phyloP scores from a whole-genome alignment of 208 protist genomes.

The Naegleria gruberi region DNA sequence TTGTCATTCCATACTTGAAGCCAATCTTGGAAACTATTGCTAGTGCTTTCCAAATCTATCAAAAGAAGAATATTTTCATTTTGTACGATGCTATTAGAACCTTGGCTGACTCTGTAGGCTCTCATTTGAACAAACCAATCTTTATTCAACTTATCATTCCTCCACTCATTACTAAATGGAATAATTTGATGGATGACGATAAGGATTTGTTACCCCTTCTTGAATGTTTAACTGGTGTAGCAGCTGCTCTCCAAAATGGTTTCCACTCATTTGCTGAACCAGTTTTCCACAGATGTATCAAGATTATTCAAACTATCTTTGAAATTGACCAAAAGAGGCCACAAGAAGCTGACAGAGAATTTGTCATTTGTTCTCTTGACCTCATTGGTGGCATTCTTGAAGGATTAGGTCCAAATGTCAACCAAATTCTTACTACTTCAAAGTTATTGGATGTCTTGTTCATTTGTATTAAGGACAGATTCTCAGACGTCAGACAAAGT shows the following conservation, averaged over 20 bases:
- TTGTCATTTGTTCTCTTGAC: conserved; percentile 61
- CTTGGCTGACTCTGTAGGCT: conserved; percentile 30
- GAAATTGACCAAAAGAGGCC: background rate
- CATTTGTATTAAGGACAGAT: conserved; percentile 25
- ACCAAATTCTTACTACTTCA: conserved; percentile 32
- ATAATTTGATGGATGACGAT: conserved; percentile 33
- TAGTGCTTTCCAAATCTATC: conserved; percentile 35
- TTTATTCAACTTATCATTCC: background rate
- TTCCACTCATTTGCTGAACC: conserved; percentile 34
- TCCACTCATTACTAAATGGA: conserved; percentile 31
- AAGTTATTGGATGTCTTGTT: conserved; percentile 42
- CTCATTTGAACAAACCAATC: conserved; percentile 17
- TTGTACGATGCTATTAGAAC: conserved; percentile 47
- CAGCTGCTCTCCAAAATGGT: conserved; percentile 33
- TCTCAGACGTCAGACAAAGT: conserved; percentile 51
- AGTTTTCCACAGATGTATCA: conserved; percentile 31
- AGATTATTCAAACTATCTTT: conserved; percentile 25
- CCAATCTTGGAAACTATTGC: conserved; percentile 34
- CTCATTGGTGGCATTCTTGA: conserved; percentile 55
- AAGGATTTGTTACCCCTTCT: conserved; percentile 38
- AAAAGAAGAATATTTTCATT: conserved; percentile 45
- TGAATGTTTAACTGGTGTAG: conserved; percentile 45
- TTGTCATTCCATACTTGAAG: conserved; percentile 33
- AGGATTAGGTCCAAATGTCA: conserved; percentile 43
- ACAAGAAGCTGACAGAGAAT: conserved; percentile 47